phyloP scores from a whole-genome alignment of 2,329 filamentous ascomycete genomes.

The Hortaea werneckii region DNA sequence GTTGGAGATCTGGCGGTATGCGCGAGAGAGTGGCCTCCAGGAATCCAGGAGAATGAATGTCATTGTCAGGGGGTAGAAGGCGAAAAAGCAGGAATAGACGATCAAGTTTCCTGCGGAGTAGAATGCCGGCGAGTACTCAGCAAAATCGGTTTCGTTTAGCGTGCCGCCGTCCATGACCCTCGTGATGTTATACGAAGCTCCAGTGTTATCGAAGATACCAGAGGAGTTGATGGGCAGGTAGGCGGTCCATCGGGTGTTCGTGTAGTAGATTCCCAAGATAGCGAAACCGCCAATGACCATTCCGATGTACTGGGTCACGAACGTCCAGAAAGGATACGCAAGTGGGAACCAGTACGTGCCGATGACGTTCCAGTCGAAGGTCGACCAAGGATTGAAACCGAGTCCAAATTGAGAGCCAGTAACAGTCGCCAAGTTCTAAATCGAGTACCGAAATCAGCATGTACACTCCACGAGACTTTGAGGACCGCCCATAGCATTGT shows the following conservation, averaged over 20 bases:
- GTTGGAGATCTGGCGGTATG: background rate
- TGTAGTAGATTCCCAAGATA: constrained; percentile 55
- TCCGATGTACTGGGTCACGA: constrained; percentile 31
- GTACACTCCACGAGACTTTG: no score
- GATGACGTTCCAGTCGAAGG: constrained; percentile 65
- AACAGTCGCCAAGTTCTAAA: constrained; percentile 60
- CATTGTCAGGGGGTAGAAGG: constrained; percentile 7
- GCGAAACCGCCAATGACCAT: constrained; percentile 51
- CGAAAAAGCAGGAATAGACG: constrained; percentile 3
- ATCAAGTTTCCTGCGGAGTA: constrained; percentile 6
- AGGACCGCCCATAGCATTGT: no score
- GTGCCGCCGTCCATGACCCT: constrained; percentile 48
- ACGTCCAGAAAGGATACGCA: constrained; percentile 69
- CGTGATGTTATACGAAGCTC: constrained; percentile 68
- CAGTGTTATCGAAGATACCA: constrained; percentile 75
- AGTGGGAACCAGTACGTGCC: constrained; percentile 8
- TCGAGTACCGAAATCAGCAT: no score
- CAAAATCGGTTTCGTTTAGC: background rate
- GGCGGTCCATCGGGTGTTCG: constrained; percentile 66
- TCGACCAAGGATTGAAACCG: constrained; percentile 64
- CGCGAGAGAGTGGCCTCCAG: constrained; percentile 1
- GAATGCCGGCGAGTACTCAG: constrained; percentile 3
- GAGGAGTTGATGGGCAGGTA: constrained; percentile 81
- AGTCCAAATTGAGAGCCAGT: constrained; percentile 54
- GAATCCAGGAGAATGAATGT: constrained; percentile 7